Percentiles rank a stretch among this genome's conserved stretches.
Conservation (phyloP, 2,329 filamentous ascomycete genomes). For the Trichoderma asperellum region DNA sequence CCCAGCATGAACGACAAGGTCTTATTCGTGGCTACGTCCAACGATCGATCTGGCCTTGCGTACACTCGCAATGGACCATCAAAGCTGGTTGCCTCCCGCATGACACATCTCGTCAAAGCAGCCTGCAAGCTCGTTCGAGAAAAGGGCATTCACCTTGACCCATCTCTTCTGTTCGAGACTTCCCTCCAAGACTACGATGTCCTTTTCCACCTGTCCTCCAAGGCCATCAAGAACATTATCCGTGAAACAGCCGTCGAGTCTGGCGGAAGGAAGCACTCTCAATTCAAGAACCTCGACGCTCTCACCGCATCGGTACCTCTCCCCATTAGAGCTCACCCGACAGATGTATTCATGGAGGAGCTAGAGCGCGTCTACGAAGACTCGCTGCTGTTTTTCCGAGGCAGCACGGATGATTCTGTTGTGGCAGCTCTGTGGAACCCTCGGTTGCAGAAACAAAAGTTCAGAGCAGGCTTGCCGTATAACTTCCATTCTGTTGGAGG, state of each 20-base stretch:
- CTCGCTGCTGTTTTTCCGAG: conserved; percentile 79
- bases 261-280: conserved; percentile 48
- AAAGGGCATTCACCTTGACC: conserved; percentile 56
- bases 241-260: conserved; percentile 45
- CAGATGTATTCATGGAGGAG: conserved; percentile 67
- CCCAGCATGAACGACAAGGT: conserved; percentile 83
- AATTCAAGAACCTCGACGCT: conserved; percentile 81
- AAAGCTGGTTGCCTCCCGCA: conserved; percentile 80
- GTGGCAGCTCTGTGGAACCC: conserved; percentile 65
- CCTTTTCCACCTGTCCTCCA: conserved; percentile 70
- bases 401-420: conserved; percentile 58
- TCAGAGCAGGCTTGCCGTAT: conserved; percentile 73
- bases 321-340: conserved; percentile 62
- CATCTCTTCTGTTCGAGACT: conserved; percentile 67
- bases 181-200: conserved; percentile 82
- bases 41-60: conserved; percentile 75
- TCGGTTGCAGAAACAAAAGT: conserved; percentile 57
- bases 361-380: conserved; percentile 69
- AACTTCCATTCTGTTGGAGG: conserved; percentile 51
- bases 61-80: conserved; percentile 76
- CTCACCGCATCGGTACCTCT: conserved; percentile 51
- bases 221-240: conserved; percentile 50
- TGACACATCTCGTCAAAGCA: conserved; percentile 80
- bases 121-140: conserved; percentile 66
- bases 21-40: conserved; percentile 78